phyloP scores from a whole-genome alignment of 164 flowering plant genomes.

The Sextonia rubra region DNA sequence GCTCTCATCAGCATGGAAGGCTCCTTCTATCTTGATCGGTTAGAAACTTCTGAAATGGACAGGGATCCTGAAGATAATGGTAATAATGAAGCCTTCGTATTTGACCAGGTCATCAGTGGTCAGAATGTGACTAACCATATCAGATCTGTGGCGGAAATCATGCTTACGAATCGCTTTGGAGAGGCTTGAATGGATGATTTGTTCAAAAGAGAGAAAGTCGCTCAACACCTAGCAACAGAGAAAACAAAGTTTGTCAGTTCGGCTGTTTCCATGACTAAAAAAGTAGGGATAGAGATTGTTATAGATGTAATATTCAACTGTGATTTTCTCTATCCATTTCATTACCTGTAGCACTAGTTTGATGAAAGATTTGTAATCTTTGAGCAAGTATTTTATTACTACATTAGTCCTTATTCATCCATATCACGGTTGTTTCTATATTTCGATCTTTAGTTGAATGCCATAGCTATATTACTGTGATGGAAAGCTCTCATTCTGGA shows the following conservation, averaged over 20 bases:
- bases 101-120: slow-evolving; percentile 11
- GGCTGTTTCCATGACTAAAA: slow-evolving; percentile 29
- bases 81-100: background rate
- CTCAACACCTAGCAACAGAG: slow-evolving; percentile 20
- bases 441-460: too few relatives aligned
- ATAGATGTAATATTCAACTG: too few relatives aligned
- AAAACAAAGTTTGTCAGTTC: slow-evolving; percentile 22
- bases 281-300: background rate
- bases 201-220: slow-evolving; percentile 26
- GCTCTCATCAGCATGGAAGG: slow-evolving; percentile 33
- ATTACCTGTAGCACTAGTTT: too few relatives aligned
- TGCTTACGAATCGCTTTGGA: slow-evolving; percentile 45
- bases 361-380: too few relatives aligned
- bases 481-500: too few relatives aligned
- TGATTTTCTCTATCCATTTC: too few relatives aligned
- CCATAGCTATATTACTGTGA: too few relatives aligned
- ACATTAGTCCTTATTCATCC: too few relatives aligned
- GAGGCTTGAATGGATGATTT: slow-evolving; percentile 31
- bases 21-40: slow-evolving; percentile 30
- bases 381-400: too few relatives aligned
- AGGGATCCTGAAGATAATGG: slow-evolving; percentile 32
- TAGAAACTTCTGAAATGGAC: slow-evolving; percentile 28
- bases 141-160: slow-evolving; percentile 46
- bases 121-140: slow-evolving; percentile 31
- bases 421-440: too few relatives aligned